Percentiles rank a stretch among this genome's conserved stretches.
Conservation (phyloP, 768 basidiomycete species). For the Russula emetica region DNA sequence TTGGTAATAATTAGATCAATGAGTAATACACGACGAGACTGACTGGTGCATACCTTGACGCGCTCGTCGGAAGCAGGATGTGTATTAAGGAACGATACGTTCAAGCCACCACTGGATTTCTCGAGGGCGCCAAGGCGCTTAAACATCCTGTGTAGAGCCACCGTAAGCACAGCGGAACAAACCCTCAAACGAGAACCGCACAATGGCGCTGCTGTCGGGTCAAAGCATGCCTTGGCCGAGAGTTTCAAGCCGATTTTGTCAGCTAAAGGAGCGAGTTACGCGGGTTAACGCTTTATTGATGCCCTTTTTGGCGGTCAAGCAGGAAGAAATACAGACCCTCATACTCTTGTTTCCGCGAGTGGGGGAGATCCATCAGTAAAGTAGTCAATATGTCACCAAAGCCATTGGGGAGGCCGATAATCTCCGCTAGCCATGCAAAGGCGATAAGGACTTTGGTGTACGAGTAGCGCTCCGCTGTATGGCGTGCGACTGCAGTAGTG, state of each 20-base stretch:
- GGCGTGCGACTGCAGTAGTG: constrained; percentile 45
- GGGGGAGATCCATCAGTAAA: constrained; percentile 66
- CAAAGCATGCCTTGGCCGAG: constrained; percentile 80
- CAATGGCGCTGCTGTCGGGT: constrained; percentile 74
- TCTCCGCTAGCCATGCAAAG: constrained; percentile 42
- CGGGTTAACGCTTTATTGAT: neutral
- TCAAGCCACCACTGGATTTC: constrained; percentile 31
- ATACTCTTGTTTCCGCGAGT: constrained; percentile 74
- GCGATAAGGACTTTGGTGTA: constrained; percentile 40
- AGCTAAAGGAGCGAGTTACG: constrained; percentile 50
- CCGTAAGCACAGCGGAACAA: neutral
- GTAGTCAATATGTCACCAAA: constrained; percentile 46
- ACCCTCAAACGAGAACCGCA: constrained; percentile 35
- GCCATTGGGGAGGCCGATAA: constrained; percentile 54
- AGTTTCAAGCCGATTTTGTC: constrained; percentile 81
- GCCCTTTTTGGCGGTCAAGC: neutral
- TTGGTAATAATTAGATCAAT: neutral
- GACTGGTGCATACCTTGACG: constrained; percentile 50
- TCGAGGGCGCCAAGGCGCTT: constrained; percentile 58
- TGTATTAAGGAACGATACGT: constrained; percentile 65
- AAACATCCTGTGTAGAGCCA: constrained; percentile 50
- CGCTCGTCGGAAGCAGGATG: constrained; percentile 76
- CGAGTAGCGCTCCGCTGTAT: constrained; percentile 50
- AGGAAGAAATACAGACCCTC: constrained; percentile 52
- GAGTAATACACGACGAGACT: neutral